These are phyloP conservation scores for Fusarium miscanthi DNA, from an alignment of 2,329 filamentous ascomycete genomes.

Conservation along the genomic window DNA sequence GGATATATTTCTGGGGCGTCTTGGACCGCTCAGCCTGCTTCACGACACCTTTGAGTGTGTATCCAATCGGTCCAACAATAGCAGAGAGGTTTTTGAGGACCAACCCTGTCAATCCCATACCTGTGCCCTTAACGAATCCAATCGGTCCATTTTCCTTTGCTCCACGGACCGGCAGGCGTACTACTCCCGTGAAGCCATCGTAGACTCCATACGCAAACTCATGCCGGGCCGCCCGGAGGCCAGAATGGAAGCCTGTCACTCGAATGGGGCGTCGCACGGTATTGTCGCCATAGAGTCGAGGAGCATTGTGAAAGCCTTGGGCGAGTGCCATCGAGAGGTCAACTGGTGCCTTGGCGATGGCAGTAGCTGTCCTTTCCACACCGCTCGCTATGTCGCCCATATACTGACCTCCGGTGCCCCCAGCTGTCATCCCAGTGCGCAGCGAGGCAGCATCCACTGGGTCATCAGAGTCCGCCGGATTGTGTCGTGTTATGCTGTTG, in stretches of 20 bases:
- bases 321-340: slow-evolving; percentile 70
- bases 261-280: slow-evolving; percentile 72
- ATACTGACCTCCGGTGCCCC: slow-evolving; percentile 52
- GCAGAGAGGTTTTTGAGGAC: slow-evolving; percentile 74
- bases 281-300: slow-evolving; percentile 75
- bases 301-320: slow-evolving; percentile 78
- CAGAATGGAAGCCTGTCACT: slow-evolving; percentile 73
- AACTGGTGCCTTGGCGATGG: slow-evolving; percentile 68
- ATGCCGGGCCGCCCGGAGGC: slow-evolving; percentile 68
- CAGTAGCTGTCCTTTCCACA: slow-evolving; percentile 61
- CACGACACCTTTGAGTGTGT: slow-evolving; percentile 71
- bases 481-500: background rate
- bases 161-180: slow-evolving; percentile 68
- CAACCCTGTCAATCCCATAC: slow-evolving; percentile 72
- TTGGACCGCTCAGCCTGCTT: slow-evolving; percentile 67
- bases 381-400: slow-evolving; percentile 64
- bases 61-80: slow-evolving; percentile 69
- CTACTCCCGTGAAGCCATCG: slow-evolving; percentile 72
- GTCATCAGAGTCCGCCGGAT: slow-evolving; percentile 6
- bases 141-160: slow-evolving; percentile 63
- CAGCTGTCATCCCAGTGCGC: slow-evolving; percentile 32
- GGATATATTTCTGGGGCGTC: slow-evolving; percentile 64
- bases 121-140: slow-evolving; percentile 65
- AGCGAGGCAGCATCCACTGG: slow-evolving; percentile 13
- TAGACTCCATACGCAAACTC: slow-evolving; percentile 73